These are phyloP conservation scores for Heliosperma pusillum DNA, from an alignment of 148 eudicot species.

Conservation along the genomic window DNA sequence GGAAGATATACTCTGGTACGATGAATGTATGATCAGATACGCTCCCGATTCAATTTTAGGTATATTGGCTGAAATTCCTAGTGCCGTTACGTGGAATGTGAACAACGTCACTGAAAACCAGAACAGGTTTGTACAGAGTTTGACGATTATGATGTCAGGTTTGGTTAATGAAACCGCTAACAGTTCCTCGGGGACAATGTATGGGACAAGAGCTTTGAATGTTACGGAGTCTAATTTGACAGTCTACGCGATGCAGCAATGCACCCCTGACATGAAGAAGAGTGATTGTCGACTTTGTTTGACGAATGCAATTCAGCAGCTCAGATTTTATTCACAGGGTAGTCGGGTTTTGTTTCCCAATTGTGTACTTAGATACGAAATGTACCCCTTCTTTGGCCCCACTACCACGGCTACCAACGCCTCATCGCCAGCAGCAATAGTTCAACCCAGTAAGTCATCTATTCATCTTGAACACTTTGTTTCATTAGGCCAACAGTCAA, in stretches of 20 bases:
- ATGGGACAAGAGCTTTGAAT: neutral
- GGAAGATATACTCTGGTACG: neutral
- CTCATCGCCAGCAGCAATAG: neutral
- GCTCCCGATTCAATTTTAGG: conserved; percentile 11
- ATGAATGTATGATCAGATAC: conserved; percentile 20
- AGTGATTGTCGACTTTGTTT: conserved; percentile 12
- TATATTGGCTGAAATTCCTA: neutral
- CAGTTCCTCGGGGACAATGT: neutral
- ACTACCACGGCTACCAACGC: neutral
- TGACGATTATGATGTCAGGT: neutral
- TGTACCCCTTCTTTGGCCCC: conserved; percentile 17
- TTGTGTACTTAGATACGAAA: conserved; percentile 30
- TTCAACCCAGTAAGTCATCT: neutral
- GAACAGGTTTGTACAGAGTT: neutral
- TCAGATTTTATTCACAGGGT: conserved; percentile 1
- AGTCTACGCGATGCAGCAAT: neutral
- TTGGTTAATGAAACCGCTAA: neutral
- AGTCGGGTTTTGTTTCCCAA: conserved; percentile 20
- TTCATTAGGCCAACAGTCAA: too few species aligned
- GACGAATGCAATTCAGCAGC: neutral
- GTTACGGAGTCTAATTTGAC: neutral
- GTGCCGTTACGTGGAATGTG: neutral
- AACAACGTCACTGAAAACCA: neutral
- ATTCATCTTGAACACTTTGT: neutral
- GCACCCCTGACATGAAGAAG: conserved; percentile 4